Base-by-base conservation (phyloP, 148 eudicot species). In the Cornus kousa region DNA sequence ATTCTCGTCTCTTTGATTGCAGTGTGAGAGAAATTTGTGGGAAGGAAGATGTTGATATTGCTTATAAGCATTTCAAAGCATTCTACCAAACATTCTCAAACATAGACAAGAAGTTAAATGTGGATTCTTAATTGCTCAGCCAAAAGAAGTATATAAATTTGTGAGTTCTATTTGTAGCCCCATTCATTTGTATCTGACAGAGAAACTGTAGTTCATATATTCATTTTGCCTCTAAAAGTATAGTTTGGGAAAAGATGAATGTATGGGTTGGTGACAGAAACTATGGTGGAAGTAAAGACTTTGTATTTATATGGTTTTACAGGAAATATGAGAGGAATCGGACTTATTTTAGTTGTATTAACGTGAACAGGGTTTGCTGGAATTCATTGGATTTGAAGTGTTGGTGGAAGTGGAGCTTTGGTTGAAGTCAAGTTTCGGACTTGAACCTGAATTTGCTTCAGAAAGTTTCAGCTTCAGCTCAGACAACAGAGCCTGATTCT, bases 51-150 rank as follows among this genome's bases (percentile, higher is more conserved):
- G 67, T 95, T 24, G 97, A 92, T 84, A 81, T 86, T 82, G 99
- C 99, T 48, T 90, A 93, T 81, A 90, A 88, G 87, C 95, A 93
- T 86, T 95, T 95, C 90, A 93, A 89, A 90, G 95, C 97, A 39
- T 95, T 91, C 83, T 95, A 90, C 73, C 78, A 81, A 67, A 83
- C 90, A 74, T 95, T 95, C 83, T 92, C 99, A 67, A 85, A 92
- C 83, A 81, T 95, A 64, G 94, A 95, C 86, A 86, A 73, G 64
- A 89, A 86, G 81, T 75, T 95, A 72, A 73, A 72, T 20, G 85
- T 93, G 72, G 99, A 95, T 91, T 88, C 79, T 82, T 87, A 83
- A 78, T 83, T 80, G 40, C 39, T 50, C 68, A 20, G 8, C 66
- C 22, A n/a, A 62, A 57, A 62, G 19, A 62, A 62, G 19, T 0